Percentiles rank a stretch among this genome's conserved stretches.
Evolutionary conservation across 441 rosid genomes (phyloP).

Genomic region (Pelargonium citronellum): DNA sequence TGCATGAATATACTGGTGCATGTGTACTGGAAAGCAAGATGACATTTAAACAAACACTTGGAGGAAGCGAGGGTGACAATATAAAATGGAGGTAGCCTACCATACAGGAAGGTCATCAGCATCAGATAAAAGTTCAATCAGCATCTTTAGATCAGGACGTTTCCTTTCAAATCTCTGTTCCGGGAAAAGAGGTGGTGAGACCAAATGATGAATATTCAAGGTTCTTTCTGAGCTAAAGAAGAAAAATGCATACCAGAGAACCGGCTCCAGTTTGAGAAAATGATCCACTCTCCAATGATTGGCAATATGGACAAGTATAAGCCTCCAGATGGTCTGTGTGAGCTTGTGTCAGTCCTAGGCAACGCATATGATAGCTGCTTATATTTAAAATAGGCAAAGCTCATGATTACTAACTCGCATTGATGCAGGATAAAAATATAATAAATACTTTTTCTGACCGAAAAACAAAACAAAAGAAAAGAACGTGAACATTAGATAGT

Average conservation of each 20-base stretch:
- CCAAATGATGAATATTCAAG: conserved; percentile 14
- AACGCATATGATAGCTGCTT: conserved; percentile 58
- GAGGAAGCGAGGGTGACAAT: too few relatives aligned
- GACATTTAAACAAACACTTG: too few relatives aligned
- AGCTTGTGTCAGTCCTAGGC: conserved; percentile 31
- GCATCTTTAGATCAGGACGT: conserved; percentile 33
- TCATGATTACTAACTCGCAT: neutral
- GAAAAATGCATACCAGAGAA: conserved; percentile 37
- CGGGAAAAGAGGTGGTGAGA: conserved; percentile 19
- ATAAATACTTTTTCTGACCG: neutral
- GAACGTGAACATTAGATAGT: too few relatives aligned
- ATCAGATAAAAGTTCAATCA: conserved; percentile 38
- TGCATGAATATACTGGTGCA: neutral
- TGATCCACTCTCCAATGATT: conserved; percentile 26
- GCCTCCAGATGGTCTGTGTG: conserved; percentile 22
- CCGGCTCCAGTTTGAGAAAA: conserved; percentile 25
- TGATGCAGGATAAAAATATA: neutral
- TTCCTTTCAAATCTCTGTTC: conserved; percentile 37
- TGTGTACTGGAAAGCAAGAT: neutral
- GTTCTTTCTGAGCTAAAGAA: conserved; percentile 11
- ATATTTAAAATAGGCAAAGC: conserved; percentile 19
- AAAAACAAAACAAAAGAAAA: too few relatives aligned
- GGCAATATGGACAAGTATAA: conserved; percentile 47
- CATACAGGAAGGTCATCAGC: conserved; percentile 34
- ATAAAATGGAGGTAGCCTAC: conserved; percentile 27